Evolutionary conservation across 345 rosid genomes (phyloP).

Genomic region (Rhodamnia argentea): DNA sequence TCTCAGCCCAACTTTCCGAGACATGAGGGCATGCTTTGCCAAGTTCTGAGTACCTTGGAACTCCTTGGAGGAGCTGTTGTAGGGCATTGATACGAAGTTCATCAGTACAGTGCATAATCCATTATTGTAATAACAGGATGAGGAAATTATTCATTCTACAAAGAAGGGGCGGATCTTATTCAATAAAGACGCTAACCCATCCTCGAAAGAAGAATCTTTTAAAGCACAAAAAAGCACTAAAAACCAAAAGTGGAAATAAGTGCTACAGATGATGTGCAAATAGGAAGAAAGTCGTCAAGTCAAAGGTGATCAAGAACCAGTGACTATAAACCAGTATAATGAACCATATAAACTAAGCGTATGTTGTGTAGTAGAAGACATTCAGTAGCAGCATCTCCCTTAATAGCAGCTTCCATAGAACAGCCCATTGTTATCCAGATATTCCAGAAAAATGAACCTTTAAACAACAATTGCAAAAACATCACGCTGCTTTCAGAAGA

Average conservation of each 20-base stretch:
- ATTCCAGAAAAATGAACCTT: background rate
- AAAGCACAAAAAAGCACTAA: background rate
- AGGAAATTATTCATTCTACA: background rate
- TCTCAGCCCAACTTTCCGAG: constrained; percentile 39
- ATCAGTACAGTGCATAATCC: background rate
- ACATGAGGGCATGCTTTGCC: constrained; percentile 46
- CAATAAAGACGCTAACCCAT: background rate
- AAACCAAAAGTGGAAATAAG: background rate
- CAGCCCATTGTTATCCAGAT: background rate
- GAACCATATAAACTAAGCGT: background rate
- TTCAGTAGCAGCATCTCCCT: background rate
- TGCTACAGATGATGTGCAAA: background rate
- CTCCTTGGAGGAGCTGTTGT: constrained; percentile 39
- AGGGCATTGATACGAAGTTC: background rate
- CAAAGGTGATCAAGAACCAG: background rate
- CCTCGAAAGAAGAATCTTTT: background rate
- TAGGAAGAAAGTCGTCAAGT: background rate
- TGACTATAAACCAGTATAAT: background rate
- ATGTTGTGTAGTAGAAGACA: background rate
- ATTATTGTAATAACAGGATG: background rate
- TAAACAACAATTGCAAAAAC: background rate
- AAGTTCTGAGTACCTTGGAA: constrained; percentile 34
- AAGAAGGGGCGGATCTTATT: background rate
- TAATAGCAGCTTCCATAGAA: background rate
- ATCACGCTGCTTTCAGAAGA: background rate